Evolutionary conservation across 2,329 filamentous ascomycete species (phyloP).

Genomic region (Penicillium frequentans): DNA sequence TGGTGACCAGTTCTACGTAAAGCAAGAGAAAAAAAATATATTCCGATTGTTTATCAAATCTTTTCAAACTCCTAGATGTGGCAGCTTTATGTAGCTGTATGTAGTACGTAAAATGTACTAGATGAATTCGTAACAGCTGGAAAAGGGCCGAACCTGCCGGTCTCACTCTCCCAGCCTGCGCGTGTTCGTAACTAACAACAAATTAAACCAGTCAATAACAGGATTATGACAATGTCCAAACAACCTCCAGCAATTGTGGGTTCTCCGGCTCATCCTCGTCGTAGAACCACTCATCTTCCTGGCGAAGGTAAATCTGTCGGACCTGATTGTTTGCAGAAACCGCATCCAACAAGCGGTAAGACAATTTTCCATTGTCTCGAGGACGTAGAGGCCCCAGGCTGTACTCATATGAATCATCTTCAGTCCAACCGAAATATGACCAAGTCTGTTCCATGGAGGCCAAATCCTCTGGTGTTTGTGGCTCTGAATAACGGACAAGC

Average conservation of each 20-base stretch:
- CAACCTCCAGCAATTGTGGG: constrained; percentile 22
- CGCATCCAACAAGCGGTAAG: constrained; percentile 47
- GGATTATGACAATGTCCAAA: constrained; percentile 13
- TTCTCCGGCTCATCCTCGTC: constrained; percentile 3
- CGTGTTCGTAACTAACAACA: neutral
- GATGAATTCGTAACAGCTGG: neutral
- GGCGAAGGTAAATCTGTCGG: constrained; percentile 53
- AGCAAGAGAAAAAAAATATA: too few relatives aligned
- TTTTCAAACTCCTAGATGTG: too few relatives aligned
- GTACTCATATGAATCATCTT: constrained; percentile 46
- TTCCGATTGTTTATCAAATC: too few relatives aligned
- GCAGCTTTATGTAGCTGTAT: neutral
- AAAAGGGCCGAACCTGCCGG: neutral
- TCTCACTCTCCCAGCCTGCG: neutral
- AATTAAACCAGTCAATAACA: neutral
- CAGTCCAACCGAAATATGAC: constrained; percentile 40
- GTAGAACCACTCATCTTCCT: constrained; percentile 4
- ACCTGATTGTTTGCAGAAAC: constrained; percentile 43
- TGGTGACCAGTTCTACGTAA: too few relatives aligned
- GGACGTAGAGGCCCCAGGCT: constrained; percentile 51
- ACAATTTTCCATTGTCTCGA: constrained; percentile 48
- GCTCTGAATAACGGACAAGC: constrained; percentile 49
- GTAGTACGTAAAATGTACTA: neutral
- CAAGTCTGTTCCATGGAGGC: constrained; percentile 54
- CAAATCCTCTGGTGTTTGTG: constrained; percentile 39